Conservation (phyloP, 805 yeast species). For the Maudiozyma turicensis region DNA sequence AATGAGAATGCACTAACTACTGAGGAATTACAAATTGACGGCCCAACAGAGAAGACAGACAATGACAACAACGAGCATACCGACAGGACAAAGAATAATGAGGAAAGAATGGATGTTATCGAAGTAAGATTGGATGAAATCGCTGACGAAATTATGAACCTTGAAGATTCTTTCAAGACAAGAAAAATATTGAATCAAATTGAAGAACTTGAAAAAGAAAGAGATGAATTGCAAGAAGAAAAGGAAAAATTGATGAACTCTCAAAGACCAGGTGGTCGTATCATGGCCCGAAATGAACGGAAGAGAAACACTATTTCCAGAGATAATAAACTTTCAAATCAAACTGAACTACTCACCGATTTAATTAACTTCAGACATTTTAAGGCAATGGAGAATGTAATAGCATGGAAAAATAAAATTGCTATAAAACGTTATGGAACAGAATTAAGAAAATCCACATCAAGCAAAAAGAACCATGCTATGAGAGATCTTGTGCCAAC, state of each 20-base stretch:
- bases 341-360: constrained; percentile 19
- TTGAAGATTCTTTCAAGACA: constrained; percentile 29
- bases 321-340: constrained; percentile 17
- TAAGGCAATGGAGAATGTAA: constrained; percentile 15
- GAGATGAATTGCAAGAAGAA: constrained; percentile 16
- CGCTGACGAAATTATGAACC: constrained; percentile 30
- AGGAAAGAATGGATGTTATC: constrained; percentile 7
- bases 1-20: constrained; percentile 30
- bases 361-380: constrained; percentile 17
- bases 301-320: constrained; percentile 13
- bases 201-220: constrained; percentile 23
- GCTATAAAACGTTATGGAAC: constrained; percentile 19
- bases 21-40: constrained; percentile 20
- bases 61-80: constrained; percentile 2
- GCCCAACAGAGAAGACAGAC: constrained; percentile 3
- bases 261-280: constrained; percentile 15
- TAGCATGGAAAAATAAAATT: constrained; percentile 20
- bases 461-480: constrained; percentile 20
- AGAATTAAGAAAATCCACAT: constrained; percentile 19
- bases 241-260: constrained; percentile 11
- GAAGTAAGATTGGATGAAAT: constrained; percentile 24
- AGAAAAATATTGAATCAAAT: constrained; percentile 17
- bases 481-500: constrained; percentile 8
- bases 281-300: constrained; percentile 16
- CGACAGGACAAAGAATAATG: constrained; percentile 1